Base-by-base conservation (phyloP, 306 rosid genomes). In the Dalbergia cultrata region DNA sequence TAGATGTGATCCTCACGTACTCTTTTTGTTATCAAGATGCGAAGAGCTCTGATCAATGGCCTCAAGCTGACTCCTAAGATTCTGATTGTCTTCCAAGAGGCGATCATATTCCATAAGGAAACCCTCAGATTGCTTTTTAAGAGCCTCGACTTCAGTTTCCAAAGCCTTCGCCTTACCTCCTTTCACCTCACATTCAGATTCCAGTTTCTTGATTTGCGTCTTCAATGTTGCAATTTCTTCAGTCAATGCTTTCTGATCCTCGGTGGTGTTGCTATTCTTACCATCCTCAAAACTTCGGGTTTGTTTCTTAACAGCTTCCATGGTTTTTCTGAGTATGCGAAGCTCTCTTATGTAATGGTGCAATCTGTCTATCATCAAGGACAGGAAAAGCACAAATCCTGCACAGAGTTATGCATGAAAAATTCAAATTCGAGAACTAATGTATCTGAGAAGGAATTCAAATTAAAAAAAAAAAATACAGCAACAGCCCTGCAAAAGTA, bases 291-390 rank as follows among this genome's bases (percentile, higher is more conserved):
- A 65, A 53, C 86, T 85, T 58, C 93, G 89, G 86, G 78, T 91
- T 82, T 93, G 99, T 85, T 93, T 95, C 93, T 89, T 95, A n/a
- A 85, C 89, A 76, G 92, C 90, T 78, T 95, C 98, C 95, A 93
- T 90, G 53, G 96, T 84, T 91, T 93, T 91, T 90, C 99, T 88
- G 33, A 93, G 97, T 31, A 85, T 71, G 10, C 92, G 91, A 76
- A 95, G 98, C 78, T 95, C 99, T 76, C 99, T 88, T 39, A 93
- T 95, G 89, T 95, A 95, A 67, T 95, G 86, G 80, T 95, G 98
- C 67, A 95, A 71, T 70, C 99, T 90, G 80, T 95, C 99, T 41
- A 93, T 83, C 97, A 95, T 93, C 81, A 95, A 82, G 12, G 93
- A 82, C 53, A 95, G 97, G 80, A 95, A 95, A 39, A 95, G 82